Evolutionary conservation across 805 yeast genomes (phyloP).

Genomic region (Candida jianshihensis): DNA sequence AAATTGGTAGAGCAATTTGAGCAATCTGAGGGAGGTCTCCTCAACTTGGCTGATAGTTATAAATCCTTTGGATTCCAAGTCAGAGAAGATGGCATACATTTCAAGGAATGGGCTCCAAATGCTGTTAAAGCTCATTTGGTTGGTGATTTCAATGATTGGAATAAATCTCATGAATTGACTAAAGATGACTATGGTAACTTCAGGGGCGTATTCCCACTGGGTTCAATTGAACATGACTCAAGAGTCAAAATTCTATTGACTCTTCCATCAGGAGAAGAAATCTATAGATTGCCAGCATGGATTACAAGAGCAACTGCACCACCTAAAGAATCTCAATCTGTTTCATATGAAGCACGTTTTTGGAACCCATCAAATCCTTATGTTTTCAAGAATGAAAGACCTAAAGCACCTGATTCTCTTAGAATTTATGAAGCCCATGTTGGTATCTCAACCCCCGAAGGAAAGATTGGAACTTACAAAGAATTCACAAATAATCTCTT

Average conservation of each 20-base stretch:
- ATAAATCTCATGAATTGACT: conserved; percentile 45
- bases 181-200: conserved; percentile 71
- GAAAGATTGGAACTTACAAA: conserved; percentile 73
- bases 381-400: conserved; percentile 58
- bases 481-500: conserved; percentile 76
- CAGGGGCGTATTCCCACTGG: conserved; percentile 48
- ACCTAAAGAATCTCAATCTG: conserved; percentile 39
- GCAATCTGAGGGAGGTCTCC: conserved; percentile 56
- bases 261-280: conserved; percentile 56
- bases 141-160: conserved; percentile 92
- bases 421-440: conserved; percentile 93
- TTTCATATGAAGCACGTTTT: conserved; percentile 76
- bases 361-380: conserved; percentile 67
- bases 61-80: conserved; percentile 72
- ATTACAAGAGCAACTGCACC: conserved; percentile 75
- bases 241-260: conserved; percentile 65
- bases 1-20: conserved; percentile 54
- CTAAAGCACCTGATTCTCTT: conserved; percentile 42
- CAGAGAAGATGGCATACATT: conserved; percentile 41
- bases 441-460: conserved; percentile 91
- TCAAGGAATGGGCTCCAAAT: conserved; percentile 88
- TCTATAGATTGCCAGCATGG: conserved; percentile 90
- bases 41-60: conserved; percentile 71
- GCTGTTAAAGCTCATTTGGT: conserved; percentile 70
- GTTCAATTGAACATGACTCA: conserved; percentile 78